These are phyloP conservation scores for Nosema muscidifuracis DNA, from an alignment of 371 early-diverging fungal species.

Conservation along the genomic window DNA sequence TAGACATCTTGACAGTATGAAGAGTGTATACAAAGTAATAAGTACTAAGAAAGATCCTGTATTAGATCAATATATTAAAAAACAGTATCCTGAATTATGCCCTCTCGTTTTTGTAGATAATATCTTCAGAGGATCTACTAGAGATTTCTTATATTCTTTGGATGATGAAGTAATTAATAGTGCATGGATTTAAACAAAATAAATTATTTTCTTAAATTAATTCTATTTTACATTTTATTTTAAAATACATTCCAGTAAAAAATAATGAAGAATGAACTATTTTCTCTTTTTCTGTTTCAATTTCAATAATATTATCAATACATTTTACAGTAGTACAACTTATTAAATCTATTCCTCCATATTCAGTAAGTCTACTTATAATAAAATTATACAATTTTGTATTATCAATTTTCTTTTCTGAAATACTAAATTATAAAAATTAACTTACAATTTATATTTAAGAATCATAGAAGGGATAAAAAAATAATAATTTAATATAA, in stretches of 20 bases:
- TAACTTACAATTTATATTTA: constrained; percentile 31
- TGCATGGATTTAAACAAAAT: constrained; percentile 20
- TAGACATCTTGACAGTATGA: not conserved
- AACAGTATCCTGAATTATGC: not conserved
- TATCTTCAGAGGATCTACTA: not conserved
- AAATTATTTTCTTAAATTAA: not conserved
- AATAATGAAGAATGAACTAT: constrained; percentile 21
- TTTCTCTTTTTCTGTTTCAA: not conserved
- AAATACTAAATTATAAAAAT: not conserved
- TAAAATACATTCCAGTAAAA: constrained; percentile 18
- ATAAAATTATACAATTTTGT: constrained; percentile 4
- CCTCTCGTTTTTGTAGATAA: not conserved
- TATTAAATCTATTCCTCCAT: constrained; percentile 24
- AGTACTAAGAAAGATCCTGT: not conserved
- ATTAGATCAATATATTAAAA: not conserved
- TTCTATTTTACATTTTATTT: constrained; percentile 19
- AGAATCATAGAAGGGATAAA: not conserved
- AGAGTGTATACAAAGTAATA: not conserved
- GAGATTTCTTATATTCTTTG: not conserved
- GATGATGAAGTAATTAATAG: not conserved
- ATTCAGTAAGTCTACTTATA: not conserved
- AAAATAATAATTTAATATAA: not conserved
- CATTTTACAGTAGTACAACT: constrained; percentile 5
- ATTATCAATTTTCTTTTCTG: not conserved
- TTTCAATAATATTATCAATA: not conserved